These are phyloP conservation scores for Saturnispora mendoncae DNA, from an alignment of 805 yeast species.

Conservation along the genomic window DNA sequence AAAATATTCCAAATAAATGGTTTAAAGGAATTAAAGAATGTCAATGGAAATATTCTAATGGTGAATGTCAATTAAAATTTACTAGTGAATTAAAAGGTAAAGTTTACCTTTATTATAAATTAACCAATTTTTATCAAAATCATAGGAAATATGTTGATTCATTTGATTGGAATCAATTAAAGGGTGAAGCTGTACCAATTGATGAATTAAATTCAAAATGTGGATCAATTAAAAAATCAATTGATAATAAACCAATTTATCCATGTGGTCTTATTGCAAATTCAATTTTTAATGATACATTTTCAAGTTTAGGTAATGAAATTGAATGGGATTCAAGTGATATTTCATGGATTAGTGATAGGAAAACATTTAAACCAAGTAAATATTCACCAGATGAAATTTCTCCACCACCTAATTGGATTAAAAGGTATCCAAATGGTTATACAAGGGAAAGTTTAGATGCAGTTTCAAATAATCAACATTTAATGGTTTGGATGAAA, in stretches of 20 bases:
- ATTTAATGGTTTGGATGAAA: slow-evolving; percentile 95
- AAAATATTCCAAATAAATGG: no score
- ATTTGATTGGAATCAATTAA: slow-evolving; percentile 69
- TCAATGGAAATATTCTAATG: slow-evolving; percentile 52
- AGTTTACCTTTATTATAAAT: slow-evolving; percentile 67
- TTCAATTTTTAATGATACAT: slow-evolving; percentile 84
- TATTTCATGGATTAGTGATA: slow-evolving; percentile 83
- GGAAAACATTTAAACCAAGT: slow-evolving; percentile 63
- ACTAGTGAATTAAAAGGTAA: slow-evolving; percentile 59
- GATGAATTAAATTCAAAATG: slow-evolving; percentile 45
- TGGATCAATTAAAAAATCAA: slow-evolving; percentile 35
- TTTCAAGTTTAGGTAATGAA: slow-evolving; percentile 37
- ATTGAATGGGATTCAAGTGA: slow-evolving; percentile 37
- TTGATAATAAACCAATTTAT: slow-evolving; percentile 43
- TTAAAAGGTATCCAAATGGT: slow-evolving; percentile 68
- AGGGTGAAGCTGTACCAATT: slow-evolving; percentile 58
- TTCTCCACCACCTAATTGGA: slow-evolving; percentile 95
- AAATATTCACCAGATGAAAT: slow-evolving; percentile 57
- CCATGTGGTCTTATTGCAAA: slow-evolving; percentile 97
- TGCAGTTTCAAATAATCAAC: slow-evolving; percentile 66
- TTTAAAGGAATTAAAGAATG: slow-evolving; percentile 29
- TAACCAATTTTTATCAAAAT: slow-evolving; percentile 89
- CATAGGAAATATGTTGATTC: slow-evolving; percentile 90
- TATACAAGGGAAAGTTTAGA: slow-evolving; percentile 79
- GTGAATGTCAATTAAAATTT: slow-evolving; percentile 60